These are phyloP conservation scores for Phtheirospermum japonicum DNA, from an alignment of 257 asterid genomes.

Conservation along the genomic window DNA sequence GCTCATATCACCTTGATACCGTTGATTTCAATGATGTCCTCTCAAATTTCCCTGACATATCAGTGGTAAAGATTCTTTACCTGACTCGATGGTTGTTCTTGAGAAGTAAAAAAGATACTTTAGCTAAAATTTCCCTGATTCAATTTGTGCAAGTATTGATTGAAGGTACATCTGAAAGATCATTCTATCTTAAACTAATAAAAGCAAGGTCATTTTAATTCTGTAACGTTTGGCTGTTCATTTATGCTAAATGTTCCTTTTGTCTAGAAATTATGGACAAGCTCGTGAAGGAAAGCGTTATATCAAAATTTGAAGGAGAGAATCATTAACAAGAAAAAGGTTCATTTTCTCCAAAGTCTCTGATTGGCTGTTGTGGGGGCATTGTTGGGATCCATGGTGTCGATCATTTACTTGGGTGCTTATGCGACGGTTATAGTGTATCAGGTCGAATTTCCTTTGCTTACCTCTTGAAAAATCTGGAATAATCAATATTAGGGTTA, in stretches of 20 bases:
- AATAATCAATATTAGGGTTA: neutral
- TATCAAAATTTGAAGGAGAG: conserved; percentile 58
- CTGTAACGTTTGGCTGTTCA: conserved; percentile 20
- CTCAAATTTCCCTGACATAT: too few species aligned
- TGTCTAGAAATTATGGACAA: conserved; percentile 68
- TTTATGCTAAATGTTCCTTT: conserved; percentile 29
- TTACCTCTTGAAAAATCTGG: neutral
- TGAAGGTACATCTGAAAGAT: conserved; percentile 63
- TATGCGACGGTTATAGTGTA: conserved; percentile 87
- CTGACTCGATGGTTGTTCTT: too few species aligned
- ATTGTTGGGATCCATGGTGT: conserved; percentile 63
- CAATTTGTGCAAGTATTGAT: conserved; percentile 56
- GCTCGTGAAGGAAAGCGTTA: conserved; percentile 56
- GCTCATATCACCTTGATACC: conserved; percentile 59
- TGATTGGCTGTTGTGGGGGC: conserved; percentile 91
- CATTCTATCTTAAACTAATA: too few species aligned
- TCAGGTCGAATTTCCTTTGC: conserved; percentile 52
- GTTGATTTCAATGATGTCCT: conserved; percentile 62
- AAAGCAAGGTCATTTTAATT: conserved; percentile 17
- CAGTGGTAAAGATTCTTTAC: too few species aligned
- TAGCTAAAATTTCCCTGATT: too few species aligned
- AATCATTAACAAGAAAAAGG: conserved; percentile 59
- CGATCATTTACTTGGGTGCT: conserved; percentile 80
- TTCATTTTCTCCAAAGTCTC: too few species aligned
- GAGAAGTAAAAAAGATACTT: too few species aligned